phyloP scores from a whole-genome alignment of 768 basidiomycete genomes.

The Vararia minispora region DNA sequence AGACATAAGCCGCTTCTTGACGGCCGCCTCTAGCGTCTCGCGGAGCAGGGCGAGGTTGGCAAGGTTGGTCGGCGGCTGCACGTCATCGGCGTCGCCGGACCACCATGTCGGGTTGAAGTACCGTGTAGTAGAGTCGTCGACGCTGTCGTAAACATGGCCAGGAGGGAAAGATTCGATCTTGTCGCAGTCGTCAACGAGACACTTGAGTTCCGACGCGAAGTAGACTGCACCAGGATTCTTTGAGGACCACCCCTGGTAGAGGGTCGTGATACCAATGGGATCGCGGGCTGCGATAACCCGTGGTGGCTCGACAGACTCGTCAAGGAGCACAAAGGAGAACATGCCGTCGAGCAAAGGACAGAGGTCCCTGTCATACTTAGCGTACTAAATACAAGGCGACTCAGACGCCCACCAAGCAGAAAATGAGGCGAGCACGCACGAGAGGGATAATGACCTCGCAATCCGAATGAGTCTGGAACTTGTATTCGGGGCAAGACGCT shows the following conservation, averaged over 20 bases:
- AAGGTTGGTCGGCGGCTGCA: constrained; percentile 43
- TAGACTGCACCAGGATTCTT: constrained; percentile 71
- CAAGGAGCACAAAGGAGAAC: constrained; percentile 96
- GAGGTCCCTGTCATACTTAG: constrained; percentile 65
- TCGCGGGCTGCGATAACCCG: constrained; percentile 94
- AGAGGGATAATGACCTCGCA: constrained; percentile 95
- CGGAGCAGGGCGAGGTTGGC: constrained; percentile 63
- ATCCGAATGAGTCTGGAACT: constrained; percentile 96
- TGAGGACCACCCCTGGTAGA: constrained; percentile 94
- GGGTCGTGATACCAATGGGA: constrained; percentile 95
- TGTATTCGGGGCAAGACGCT: constrained; percentile 45
- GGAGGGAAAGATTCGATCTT: constrained; percentile 94
- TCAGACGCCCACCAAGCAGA: background rate
- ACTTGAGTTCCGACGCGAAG: constrained; percentile 95
- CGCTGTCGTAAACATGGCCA: constrained; percentile 91
- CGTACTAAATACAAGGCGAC: constrained; percentile 44
- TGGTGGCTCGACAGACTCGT: constrained; percentile 82
- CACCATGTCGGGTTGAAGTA: constrained; percentile 91
- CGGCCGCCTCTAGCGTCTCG: constrained; percentile 80
- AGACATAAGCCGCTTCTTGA: constrained; percentile 91
- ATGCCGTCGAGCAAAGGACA: constrained; percentile 88
- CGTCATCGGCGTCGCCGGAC: constrained; percentile 65
- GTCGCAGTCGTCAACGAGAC: constrained; percentile 85
- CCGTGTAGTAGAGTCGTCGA: constrained; percentile 60
- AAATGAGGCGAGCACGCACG: constrained; percentile 42